phyloP scores from a whole-genome alignment of 2,329 filamentous ascomycete species.

The Cladosporium sp. region DNA sequence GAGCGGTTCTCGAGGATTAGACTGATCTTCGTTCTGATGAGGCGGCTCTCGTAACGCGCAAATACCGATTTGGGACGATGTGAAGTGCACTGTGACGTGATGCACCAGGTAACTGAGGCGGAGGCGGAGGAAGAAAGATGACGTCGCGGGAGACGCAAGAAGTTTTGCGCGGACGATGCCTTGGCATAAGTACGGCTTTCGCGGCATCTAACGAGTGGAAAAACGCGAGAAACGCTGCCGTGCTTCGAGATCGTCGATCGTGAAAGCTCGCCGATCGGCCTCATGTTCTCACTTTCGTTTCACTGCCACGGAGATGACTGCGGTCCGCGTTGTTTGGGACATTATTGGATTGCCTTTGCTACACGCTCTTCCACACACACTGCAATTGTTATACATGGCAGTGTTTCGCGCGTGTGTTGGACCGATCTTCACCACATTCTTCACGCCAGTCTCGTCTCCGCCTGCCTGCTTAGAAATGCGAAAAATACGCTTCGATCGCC shows the following conservation, averaged over 20 bases:
- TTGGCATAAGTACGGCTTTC: not conserved
- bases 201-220: not conserved
- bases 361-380: not conserved
- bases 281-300: not conserved
- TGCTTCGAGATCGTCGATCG: not conserved
- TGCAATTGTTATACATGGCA: not conserved
- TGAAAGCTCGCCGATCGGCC: not conserved
- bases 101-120: too few relatives aligned
- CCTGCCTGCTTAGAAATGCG: slow-evolving; percentile 6
- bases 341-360: not conserved
- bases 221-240: too few relatives aligned
- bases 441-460: not conserved
- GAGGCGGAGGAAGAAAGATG: not conserved
- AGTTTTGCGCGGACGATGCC: not conserved
- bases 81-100: slow-evolving; percentile 9
- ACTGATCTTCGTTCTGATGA: not conserved
- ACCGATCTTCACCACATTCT: not conserved
- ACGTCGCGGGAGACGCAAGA: not conserved
- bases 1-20: not conserved
- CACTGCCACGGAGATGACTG: not conserved
- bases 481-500: slow-evolving; percentile 8
- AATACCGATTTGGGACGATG: not conserved
- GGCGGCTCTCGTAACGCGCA: slow-evolving; percentile 6
- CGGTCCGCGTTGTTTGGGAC: not conserved
- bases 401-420: not conserved